Base-by-base conservation (phyloP, 2,329 filamentous ascomycete genomes). In the Venturia effusa region DNA sequence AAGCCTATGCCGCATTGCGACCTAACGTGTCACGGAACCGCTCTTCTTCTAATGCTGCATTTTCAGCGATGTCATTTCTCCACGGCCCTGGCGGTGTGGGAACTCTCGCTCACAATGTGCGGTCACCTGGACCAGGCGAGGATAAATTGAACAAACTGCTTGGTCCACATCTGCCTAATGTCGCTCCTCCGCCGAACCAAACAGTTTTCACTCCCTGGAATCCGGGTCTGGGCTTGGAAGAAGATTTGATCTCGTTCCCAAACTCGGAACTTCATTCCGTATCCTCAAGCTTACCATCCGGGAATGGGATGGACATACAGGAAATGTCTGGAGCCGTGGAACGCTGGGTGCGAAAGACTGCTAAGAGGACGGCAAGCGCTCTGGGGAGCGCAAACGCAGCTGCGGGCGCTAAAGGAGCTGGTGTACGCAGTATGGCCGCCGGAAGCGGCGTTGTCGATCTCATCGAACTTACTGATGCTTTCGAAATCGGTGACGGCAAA, bases 241-340 rank as follows among this genome's bases (percentile, higher is more conserved):
- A 60, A 60, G 64, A 65, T n/a, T 48, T 61, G 19, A 55, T 43
- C 19, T 43, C 37, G 37, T 65, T 63, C 24, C 51, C 27, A n/a
- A 51, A 51, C 27, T 27, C n/a, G 24, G 64, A 55, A 22, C 19
- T 48, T 22, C 19, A 13, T 22, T 19, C 40, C 34, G 40, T 62
- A 3, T 22, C 51, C 22, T 64, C 39, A 54, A 65, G 66, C 45
- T 71, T 73, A 43, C 64, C 68, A 51, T 71, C 24, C 70, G 71
- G 7, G 68, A 70, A 30, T 73, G 74, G 22, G 66, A 57, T 80
- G 27, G 77, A 80, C 8, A 78, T 97, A 2, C 92, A 96, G 70
- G 89, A 92, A 67, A 87, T 96, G 11, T 92, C 92, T 1, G 88
- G 90, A 6, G 88, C 89, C 2, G 87, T 97, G 37, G 94, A 97